Percentiles rank a stretch among this genome's conserved stretches.
phyloP scores from a whole-genome alignment of 208 protist genomes.

The Acanthamoeba castellanii region DNA sequence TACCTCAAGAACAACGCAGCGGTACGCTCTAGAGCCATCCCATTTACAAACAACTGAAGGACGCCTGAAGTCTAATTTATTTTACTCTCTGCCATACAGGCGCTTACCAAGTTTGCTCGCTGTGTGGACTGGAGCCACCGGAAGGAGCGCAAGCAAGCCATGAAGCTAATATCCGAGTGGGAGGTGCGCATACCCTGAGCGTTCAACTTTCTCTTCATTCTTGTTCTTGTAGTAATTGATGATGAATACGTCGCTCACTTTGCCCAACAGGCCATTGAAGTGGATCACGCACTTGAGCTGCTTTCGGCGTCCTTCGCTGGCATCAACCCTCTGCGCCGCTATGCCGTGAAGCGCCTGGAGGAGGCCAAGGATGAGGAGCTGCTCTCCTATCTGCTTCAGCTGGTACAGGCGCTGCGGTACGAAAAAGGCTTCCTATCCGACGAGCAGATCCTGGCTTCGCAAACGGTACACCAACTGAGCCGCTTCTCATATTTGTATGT shows the following conservation, averaged over 20 bases:
- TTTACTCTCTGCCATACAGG: conserved; percentile 45
- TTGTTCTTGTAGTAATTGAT: no score
- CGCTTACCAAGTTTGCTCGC: conserved; percentile 94
- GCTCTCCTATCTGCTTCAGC: conserved; percentile 85
- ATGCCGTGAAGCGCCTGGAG: conserved; percentile 81
- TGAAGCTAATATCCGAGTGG: conserved; percentile 88
- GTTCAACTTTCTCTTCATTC: neutral
- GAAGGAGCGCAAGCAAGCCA: conserved; percentile 89
- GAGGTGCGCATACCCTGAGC: neutral
- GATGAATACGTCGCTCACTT: neutral
- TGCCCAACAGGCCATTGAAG: conserved; percentile 74
- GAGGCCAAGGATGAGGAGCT: conserved; percentile 82
- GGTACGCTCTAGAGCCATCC: neutral
- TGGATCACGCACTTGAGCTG: conserved; percentile 82
- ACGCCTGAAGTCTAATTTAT: neutral
- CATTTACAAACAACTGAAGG: neutral
- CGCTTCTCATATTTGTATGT: no score
- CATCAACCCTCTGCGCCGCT: conserved; percentile 79
- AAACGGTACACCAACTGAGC: conserved; percentile 41
- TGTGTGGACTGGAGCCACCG: conserved; percentile 93
- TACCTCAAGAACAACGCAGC: conserved; percentile 88
- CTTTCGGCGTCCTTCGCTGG: conserved; percentile 76
- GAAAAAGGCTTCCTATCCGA: conserved; percentile 55
- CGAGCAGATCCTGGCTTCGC: conserved; percentile 73
- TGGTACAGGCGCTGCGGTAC: conserved; percentile 78